These are phyloP conservation scores for Brachypodium distachyon DNA, from an alignment of 202 grass and related monocot genomes.

Conservation along the genomic window DNA sequence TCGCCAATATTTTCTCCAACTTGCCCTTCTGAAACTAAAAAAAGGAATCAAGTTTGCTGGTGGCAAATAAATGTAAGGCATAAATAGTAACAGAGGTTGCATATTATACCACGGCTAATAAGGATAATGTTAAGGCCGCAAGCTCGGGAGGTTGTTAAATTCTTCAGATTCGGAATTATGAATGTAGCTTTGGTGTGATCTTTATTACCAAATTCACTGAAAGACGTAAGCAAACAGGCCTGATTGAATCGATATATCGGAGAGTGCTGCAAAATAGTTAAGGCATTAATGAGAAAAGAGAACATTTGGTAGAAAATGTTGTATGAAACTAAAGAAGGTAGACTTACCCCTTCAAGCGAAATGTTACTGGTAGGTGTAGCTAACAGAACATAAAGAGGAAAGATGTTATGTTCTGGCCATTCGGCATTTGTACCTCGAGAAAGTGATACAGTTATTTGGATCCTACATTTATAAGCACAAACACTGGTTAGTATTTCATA, in stretches of 20 bases:
- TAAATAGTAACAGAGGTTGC: conserved; percentile 12
- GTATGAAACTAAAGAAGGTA: conserved; percentile 11
- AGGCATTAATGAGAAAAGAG: conserved; percentile 26
- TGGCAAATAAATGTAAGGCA: conserved; percentile 2
- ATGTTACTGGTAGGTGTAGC: conserved; percentile 56
- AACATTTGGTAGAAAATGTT: conserved; percentile 17
- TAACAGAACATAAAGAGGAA: conserved; percentile 83
- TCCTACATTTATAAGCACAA: conserved; percentile 54
- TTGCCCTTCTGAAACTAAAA: conserved; percentile 38
- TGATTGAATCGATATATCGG: conserved; percentile 58
- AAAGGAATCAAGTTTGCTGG: conserved; percentile 9
- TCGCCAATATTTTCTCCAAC: conserved; percentile 30
- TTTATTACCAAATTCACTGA: conserved; percentile 64
- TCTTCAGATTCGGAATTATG: conserved; percentile 76
- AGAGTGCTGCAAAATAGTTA: conserved; percentile 50
- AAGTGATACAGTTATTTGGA: conserved; percentile 77
- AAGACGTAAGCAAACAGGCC: conserved; percentile 51
- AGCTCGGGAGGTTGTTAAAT: conserved; percentile 46
- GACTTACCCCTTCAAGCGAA: conserved; percentile 59
- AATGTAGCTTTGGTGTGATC: conserved; percentile 71
- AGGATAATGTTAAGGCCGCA: conserved; percentile 73
- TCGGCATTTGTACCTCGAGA: conserved; percentile 55
- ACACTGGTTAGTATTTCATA: neutral
- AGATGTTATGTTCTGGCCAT: conserved; percentile 40
- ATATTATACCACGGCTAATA: conserved; percentile 56